phyloP scores from a whole-genome alignment of 768 basidiomycete genomes.

The Calocybe indica region DNA sequence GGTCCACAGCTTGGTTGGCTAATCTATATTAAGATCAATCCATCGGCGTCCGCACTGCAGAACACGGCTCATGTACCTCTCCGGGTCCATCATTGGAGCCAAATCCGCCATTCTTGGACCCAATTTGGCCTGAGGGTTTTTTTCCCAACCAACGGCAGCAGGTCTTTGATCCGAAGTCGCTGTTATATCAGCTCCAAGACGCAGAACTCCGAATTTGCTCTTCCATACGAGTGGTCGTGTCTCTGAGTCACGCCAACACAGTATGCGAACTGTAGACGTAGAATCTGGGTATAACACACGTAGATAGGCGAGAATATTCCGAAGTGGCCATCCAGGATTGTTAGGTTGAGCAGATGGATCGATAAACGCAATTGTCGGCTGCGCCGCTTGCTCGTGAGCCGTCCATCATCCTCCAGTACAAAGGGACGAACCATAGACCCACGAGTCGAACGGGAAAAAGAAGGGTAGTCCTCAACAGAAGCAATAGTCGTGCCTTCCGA shows the following conservation, averaged over 20 bases:
- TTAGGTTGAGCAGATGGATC: constrained; percentile 79
- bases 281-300: constrained; percentile 47
- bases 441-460: constrained; percentile 44
- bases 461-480: constrained; percentile 47
- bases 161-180: constrained; percentile 28
- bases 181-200: constrained; percentile 17
- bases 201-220: constrained; percentile 56
- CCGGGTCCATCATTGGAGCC: constrained; percentile 95
- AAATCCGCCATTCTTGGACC: constrained; percentile 85
- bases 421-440: constrained; percentile 4
- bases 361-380: constrained; percentile 55
- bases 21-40: constrained; percentile 53
- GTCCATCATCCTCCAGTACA: too few species aligned
- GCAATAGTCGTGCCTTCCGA: constrained; percentile 33
- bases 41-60: neutral
- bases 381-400: neutral
- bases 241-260: constrained; percentile 75
- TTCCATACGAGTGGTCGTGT: constrained; percentile 45
- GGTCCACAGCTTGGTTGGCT: constrained; percentile 94
- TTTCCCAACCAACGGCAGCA: constrained; percentile 91
- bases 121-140: constrained; percentile 82
- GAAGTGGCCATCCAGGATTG: constrained; percentile 88
- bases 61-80: constrained; percentile 36
- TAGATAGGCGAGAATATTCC: constrained; percentile 86
- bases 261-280: constrained; percentile 48